Base-by-base conservation (phyloP, 1,284 basidiomycete genomes). In the Trametes versicolor region DNA sequence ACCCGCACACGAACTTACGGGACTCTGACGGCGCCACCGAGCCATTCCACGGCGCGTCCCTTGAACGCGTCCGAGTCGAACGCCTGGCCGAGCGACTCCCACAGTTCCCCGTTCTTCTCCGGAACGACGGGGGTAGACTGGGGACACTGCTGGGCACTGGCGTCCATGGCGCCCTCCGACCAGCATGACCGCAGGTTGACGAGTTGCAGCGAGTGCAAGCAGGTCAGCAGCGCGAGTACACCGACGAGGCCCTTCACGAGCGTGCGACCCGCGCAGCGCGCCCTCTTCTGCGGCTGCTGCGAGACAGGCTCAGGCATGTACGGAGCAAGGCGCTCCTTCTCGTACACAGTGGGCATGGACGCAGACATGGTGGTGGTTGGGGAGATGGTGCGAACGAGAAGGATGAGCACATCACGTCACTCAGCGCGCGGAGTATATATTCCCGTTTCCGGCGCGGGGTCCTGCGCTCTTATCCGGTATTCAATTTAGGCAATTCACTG, bases 1-100 rank as follows among this genome's bases (percentile, higher is more conserved):
- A 13, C 13, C 41, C 13, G 37, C 37, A 36, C 41, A n/a, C n/a
- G 17, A 34, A 75, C 76, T 66, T 65, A 81, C 80, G 78, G 79
- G 37, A 82, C 73, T 47, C 73, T 67, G 7, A 81, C 75, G 1
- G 88, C 87, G 5, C 85, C 87, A 39, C 79, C 79, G 15, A 90
- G 77, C 84, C 83, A 88, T 48, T 83, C 76, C 12, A 87, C 78
- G 0, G 86, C 84, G 58, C 79, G 77, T 15, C 68, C 62, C 71
- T 81, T 78, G 78, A 87, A 89, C 25, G 69, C 74, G 4, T 83
- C 75, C 6, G 82, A 81, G 41, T 73, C 76, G 61, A 83, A 81
- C 29, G 77, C 73, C 34, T 77, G 73, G 47, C 79, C 79, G 43
- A 88, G 43, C 17, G 68, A 72, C 25, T 75, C 73, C 81, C 84